Percentiles rank a stretch among this genome's conserved stretches.
Evolutionary conservation across 2,329 filamentous ascomycete species (phyloP).

Genomic region (Stagonosporopsis tanaceti): DNA sequence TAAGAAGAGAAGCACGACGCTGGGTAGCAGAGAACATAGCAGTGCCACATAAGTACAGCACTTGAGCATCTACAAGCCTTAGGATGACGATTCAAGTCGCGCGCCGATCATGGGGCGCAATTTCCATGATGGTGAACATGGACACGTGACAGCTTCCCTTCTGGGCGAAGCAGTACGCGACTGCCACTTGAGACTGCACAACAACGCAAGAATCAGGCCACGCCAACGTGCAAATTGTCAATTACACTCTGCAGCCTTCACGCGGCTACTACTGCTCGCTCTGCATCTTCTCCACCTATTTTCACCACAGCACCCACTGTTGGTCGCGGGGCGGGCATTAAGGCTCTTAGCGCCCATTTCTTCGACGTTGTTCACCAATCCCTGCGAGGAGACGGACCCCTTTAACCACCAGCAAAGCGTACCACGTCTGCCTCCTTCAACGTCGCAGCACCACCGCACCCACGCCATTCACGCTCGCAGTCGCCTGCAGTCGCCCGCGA

Average conservation of each 20-base stretch:
- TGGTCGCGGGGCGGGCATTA: constrained; percentile 39
- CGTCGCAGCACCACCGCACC: constrained; percentile 41
- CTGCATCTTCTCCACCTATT: constrained; percentile 15
- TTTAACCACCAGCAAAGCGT: constrained; percentile 31
- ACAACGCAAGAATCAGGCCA: constrained; percentile 23
- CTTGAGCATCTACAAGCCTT: background rate
- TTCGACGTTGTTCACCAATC: constrained; percentile 45
- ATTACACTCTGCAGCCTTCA: constrained; percentile 29
- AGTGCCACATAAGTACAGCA: background rate
- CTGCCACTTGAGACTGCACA: constrained; percentile 28
- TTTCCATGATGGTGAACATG: constrained; percentile 18
- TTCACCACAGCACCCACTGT: constrained; percentile 15
- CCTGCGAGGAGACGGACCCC: constrained; percentile 43
- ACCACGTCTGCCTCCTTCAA: constrained; percentile 45
- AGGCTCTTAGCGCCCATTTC: constrained; percentile 39
- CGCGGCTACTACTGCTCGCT: constrained; percentile 3
- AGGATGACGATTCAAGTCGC: background rate
- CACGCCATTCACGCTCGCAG: constrained; percentile 39
- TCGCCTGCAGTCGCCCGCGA: constrained; percentile 34
- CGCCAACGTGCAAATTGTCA: constrained; percentile 29
- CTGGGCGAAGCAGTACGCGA: constrained; percentile 29
- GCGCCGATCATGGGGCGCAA: constrained; percentile 16
- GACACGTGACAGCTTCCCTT: constrained; percentile 42
- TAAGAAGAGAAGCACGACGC: background rate
- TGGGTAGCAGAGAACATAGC: background rate